Percentiles rank a stretch among this genome's conserved stretches.
Conservation (phyloP, 2,329 filamentous ascomycete genomes). For the Colletotrichum costaricense region DNA sequence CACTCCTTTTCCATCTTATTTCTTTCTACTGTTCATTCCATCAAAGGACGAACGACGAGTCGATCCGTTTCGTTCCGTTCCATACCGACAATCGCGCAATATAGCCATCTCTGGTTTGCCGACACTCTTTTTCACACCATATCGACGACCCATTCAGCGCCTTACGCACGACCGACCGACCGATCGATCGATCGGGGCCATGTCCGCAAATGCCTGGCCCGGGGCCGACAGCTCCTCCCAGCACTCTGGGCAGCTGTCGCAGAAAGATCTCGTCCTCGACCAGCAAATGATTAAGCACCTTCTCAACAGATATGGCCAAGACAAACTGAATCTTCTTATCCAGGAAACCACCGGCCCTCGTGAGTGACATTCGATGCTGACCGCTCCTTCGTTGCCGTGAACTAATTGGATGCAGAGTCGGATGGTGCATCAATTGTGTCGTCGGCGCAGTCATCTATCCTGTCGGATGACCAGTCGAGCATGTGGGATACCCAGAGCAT, state of each 20-base stretch:
- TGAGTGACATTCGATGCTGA: slow-evolving; percentile 39
- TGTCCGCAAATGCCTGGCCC: slow-evolving; percentile 45
- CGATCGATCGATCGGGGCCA: slow-evolving; percentile 18
- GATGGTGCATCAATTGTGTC: slow-evolving; percentile 49
- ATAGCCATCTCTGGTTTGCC: background rate
- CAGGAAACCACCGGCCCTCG: slow-evolving; percentile 45
- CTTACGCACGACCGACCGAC: background rate
- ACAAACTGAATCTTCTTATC: slow-evolving; percentile 47
- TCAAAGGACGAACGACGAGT: background rate
- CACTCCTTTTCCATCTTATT: slow-evolving; percentile 26
- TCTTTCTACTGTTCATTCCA: slow-evolving; percentile 11
- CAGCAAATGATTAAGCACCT: slow-evolving; percentile 50
- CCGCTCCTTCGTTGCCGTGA: background rate
- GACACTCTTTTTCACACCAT: background rate
- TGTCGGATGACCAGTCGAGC: slow-evolving; percentile 49
- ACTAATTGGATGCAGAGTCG: slow-evolving; percentile 29
- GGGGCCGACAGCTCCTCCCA: slow-evolving; percentile 45
- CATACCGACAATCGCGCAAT: background rate
- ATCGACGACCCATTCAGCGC: background rate
- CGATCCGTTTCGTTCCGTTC: background rate
- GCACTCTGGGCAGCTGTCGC: slow-evolving; percentile 27
- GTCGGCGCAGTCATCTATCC: slow-evolving; percentile 48
- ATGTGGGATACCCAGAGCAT: slow-evolving; percentile 50
- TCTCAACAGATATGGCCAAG: slow-evolving; percentile 46
- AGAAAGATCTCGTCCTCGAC: slow-evolving; percentile 41